Evolutionary conservation across 176 grass and related monocot genomes (phyloP).

Genomic region (Pontederia paniculata): DNA sequence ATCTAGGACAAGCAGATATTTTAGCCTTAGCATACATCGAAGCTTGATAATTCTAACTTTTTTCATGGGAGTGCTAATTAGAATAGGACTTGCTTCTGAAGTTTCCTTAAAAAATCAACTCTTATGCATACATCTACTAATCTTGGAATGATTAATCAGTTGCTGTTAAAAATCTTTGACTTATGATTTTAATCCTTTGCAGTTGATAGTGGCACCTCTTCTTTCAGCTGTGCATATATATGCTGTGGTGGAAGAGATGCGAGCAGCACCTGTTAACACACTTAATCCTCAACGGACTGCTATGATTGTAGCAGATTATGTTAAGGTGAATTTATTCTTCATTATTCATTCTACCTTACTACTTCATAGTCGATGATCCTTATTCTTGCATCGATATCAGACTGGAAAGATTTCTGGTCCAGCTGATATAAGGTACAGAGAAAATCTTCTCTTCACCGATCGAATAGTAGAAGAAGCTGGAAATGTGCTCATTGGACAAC

Average conservation of each 20-base stretch:
- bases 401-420: slow-evolving; percentile 76
- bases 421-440: slow-evolving; percentile 58
- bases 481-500: slow-evolving; percentile 59
- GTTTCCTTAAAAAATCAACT: too few relatives aligned
- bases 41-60: too few relatives aligned
- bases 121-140: too few relatives aligned
- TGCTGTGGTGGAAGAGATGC: slow-evolving; percentile 81
- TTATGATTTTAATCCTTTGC: slow-evolving; percentile 16
- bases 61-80: too few relatives aligned
- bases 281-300: slow-evolving; percentile 85
- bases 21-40: too few relatives aligned
- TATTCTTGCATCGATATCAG: slow-evolving; percentile 26
- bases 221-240: slow-evolving; percentile 79
- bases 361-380: neutral
- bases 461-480: slow-evolving; percentile 67
- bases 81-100: too few relatives aligned
- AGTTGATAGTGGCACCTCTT: slow-evolving; percentile 82
- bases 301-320: slow-evolving; percentile 76
- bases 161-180: too few relatives aligned
- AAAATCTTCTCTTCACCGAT: slow-evolving; percentile 60
- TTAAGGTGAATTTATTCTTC: slow-evolving; percentile 43
- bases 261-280: slow-evolving; percentile 78
- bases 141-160: too few relatives aligned
- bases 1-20: too few relatives aligned
- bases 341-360: neutral